These are phyloP conservation scores for Viola odorata DNA, from an alignment of 345 rosid genomes.

Conservation along the genomic window DNA sequence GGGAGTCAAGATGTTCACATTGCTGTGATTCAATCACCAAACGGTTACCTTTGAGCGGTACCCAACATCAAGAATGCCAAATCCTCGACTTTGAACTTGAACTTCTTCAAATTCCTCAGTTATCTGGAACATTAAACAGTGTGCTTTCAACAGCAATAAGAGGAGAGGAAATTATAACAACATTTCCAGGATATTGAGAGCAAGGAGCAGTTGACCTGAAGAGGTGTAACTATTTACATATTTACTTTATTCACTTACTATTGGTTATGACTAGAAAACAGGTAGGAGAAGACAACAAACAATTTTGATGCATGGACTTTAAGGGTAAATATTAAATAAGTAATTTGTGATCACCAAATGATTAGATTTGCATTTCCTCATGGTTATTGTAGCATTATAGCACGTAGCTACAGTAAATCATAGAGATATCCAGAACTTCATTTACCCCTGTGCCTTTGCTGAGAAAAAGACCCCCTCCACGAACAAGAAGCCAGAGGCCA, in stretches of 20 bases:
- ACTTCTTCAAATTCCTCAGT: slow-evolving; percentile 86
- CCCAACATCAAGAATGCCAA: slow-evolving; percentile 95
- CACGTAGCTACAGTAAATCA: no score
- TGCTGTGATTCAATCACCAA: background rate
- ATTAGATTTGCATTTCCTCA: background rate
- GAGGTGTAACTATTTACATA: no score
- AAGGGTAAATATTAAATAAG: background rate
- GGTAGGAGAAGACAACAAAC: background rate
- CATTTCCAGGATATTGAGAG: no score
- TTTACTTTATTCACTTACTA: no score
- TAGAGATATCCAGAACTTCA: slow-evolving; percentile 4
- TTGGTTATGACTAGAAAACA: no score
- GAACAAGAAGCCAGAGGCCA: slow-evolving; percentile 98
- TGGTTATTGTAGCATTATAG: background rate
- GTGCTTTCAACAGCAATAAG: slow-evolving; percentile 8
- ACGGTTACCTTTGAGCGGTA: slow-evolving; percentile 71
- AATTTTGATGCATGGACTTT: background rate
- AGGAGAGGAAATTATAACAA: background rate
- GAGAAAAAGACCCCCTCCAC: slow-evolving; percentile 96
- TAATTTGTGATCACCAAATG: background rate
- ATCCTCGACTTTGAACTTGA: slow-evolving; percentile 86
- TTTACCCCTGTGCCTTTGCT: slow-evolving; percentile 95
- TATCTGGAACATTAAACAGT: slow-evolving; percentile 33
- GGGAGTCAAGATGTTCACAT: background rate
- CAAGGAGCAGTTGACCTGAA: no score